phyloP scores from a whole-genome alignment of 1,139 yeast species.

The Saccharomyces uvarum region DNA sequence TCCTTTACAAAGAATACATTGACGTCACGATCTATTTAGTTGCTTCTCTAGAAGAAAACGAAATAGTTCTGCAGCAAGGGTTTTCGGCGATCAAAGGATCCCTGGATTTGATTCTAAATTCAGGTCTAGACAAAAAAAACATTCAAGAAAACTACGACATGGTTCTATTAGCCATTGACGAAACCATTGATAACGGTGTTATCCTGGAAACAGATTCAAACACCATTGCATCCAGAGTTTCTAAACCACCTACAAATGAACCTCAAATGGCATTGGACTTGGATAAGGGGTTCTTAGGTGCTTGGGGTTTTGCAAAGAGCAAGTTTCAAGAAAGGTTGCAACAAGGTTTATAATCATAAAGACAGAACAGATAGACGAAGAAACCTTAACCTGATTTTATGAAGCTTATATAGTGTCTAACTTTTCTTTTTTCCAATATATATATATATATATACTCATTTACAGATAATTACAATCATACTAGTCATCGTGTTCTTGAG shows the following conservation, averaged over 20 bases:
- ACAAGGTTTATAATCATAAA: slow-evolving; percentile 40
- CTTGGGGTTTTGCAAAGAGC: slow-evolving; percentile 83
- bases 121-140: slow-evolving; percentile 70
- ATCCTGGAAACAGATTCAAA: slow-evolving; percentile 85
- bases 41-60: slow-evolving; percentile 79
- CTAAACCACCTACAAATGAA: slow-evolving; percentile 69
- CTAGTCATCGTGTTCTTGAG: neutral
- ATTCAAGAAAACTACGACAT: slow-evolving; percentile 79
- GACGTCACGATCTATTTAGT: slow-evolving; percentile 68
- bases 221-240: slow-evolving; percentile 80
- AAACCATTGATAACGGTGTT: slow-evolving; percentile 85
- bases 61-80: slow-evolving; percentile 69
- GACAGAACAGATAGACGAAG: neutral
- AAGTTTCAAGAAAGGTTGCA: slow-evolving; percentile 81
- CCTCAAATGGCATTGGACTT: slow-evolving; percentile 65
- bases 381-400: neutral
- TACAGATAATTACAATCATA: neutral
- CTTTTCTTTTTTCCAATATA: neutral
- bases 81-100: slow-evolving; percentile 76
- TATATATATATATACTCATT: neutral
- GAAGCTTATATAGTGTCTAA: neutral
- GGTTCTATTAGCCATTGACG: slow-evolving; percentile 81
- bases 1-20: slow-evolving; percentile 72
- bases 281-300: slow-evolving; percentile 82
- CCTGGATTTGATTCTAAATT: slow-evolving; percentile 65